A percentile compares a stretch with the other conserved stretches of the same genome.
phyloP scores from a whole-genome alignment of 371 early-diverging fungal genomes.

The Mucor mucedo region DNA sequence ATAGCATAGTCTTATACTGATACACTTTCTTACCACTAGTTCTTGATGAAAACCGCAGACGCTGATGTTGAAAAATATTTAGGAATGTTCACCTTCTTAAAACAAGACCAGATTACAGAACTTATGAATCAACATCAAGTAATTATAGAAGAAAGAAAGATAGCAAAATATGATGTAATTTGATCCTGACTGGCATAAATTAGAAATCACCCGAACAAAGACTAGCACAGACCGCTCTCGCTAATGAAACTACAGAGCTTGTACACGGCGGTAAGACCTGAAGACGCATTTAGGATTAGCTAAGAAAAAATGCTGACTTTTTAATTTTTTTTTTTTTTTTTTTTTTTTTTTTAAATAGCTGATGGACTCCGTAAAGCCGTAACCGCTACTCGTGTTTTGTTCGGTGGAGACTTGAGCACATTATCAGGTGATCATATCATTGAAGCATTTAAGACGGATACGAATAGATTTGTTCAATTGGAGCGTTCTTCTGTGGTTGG shows the following conservation, averaged over 20 bases:
- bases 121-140: slow-evolving; percentile 71
- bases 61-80: slow-evolving; percentile 78
- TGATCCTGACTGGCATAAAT: neutral
- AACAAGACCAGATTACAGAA: slow-evolving; percentile 57
- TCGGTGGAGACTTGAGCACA: slow-evolving; percentile 56
- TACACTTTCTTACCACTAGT: neutral
- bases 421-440: slow-evolving; percentile 65
- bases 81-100: slow-evolving; percentile 81
- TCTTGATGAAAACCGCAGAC: slow-evolving; percentile 84
- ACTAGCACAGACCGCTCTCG: slow-evolving; percentile 76
- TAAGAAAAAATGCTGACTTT: neutral
- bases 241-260: slow-evolving; percentile 86
- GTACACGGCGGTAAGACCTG: slow-evolving; percentile 79
- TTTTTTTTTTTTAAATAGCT: slow-evolving; percentile 34
- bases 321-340: neutral
- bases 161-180: neutral
- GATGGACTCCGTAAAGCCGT: slow-evolving; percentile 66
- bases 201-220: slow-evolving; percentile 65
- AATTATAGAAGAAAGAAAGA: slow-evolving; percentile 10
- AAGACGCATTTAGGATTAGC: neutral
- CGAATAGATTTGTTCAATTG: slow-evolving; percentile 56
- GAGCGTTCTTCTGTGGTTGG: slow-evolving; percentile 47
- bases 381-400: slow-evolving; percentile 74
- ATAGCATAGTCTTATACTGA: too few relatives aligned
- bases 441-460: slow-evolving; percentile 74